phyloP scores from a whole-genome alignment of 2,329 filamentous ascomycete genomes.

The Penicillium sp. region DNA sequence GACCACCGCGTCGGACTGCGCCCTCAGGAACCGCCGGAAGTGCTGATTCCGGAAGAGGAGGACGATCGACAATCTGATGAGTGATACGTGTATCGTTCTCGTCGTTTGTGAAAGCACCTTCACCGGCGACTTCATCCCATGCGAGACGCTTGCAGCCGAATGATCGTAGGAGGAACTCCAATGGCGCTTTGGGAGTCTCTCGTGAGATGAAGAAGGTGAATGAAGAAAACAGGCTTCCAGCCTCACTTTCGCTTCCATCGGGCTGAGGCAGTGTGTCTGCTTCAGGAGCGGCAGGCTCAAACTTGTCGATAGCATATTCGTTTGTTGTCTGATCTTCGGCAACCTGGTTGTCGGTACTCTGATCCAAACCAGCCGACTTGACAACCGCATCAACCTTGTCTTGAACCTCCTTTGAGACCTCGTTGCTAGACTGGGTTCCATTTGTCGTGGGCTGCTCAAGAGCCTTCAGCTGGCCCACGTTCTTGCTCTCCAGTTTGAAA shows the following conservation, averaged over 20 bases:
- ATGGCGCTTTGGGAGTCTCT: slow-evolving; percentile 81
- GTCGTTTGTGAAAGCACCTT: slow-evolving; percentile 86
- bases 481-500: slow-evolving; percentile 80
- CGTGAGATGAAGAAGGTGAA: slow-evolving; percentile 91
- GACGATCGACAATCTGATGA: slow-evolving; percentile 92
- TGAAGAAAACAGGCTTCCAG: slow-evolving; percentile 74
- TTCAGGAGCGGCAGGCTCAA: slow-evolving; percentile 76
- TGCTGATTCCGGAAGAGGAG: slow-evolving; percentile 61
- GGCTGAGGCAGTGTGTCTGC: slow-evolving; percentile 86
- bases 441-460: slow-evolving; percentile 53
- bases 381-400: slow-evolving; percentile 59
- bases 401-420: slow-evolving; percentile 67
- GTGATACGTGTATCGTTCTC: slow-evolving; percentile 87
- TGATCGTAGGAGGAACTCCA: slow-evolving; percentile 88
- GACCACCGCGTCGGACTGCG: slow-evolving; percentile 57
- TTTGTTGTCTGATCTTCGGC: slow-evolving; percentile 47
- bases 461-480: slow-evolving; percentile 44
- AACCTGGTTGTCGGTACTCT: slow-evolving; percentile 41
- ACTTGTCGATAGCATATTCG: slow-evolving; percentile 76
- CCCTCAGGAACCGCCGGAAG: slow-evolving; percentile 40
- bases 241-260: slow-evolving; percentile 59
- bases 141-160: slow-evolving; percentile 96
- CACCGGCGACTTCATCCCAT: slow-evolving; percentile 87
- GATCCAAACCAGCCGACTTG: slow-evolving; percentile 38
- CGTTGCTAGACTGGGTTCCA: slow-evolving; percentile 48